A percentile compares a stretch with the other conserved stretches of the same genome.
These are phyloP conservation scores for Butyriboletus regius DNA, from an alignment of 1,284 basidiomycete genomes.

Conservation along the genomic window DNA sequence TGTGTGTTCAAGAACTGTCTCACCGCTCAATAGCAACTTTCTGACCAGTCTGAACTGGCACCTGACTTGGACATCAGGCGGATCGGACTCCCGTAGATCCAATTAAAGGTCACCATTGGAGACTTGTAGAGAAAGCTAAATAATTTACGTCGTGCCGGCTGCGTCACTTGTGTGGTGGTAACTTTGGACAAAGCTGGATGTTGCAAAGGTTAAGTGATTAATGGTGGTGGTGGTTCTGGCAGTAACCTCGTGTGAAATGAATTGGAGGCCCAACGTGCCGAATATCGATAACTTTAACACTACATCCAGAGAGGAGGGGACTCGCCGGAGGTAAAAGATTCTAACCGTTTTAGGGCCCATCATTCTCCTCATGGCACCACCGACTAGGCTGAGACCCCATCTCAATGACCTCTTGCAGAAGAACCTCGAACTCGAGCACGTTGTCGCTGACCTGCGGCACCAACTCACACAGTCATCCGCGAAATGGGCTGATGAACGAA, in stretches of 20 bases:
- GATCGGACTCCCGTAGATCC: not conserved
- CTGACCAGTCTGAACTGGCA: not conserved
- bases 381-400: constrained; percentile 23
- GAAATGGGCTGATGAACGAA: constrained; percentile 30
- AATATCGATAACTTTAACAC: not conserved
- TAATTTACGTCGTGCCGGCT: not conserved
- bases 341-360: not conserved
- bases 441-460: constrained; percentile 26
- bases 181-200: not conserved
- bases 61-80: not conserved
- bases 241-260: constrained; percentile 17
- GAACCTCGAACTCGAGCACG: constrained; percentile 27
- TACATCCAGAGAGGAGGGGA: not conserved
- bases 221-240: not conserved
- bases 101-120: not conserved
- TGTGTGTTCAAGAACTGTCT: not conserved
- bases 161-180: not conserved
- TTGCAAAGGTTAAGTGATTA: not conserved
- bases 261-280: not conserved
- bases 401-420: constrained; percentile 27
- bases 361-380: constrained; percentile 19
- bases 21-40: constrained; percentile 13
- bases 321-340: not conserved
- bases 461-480: constrained; percentile 28
- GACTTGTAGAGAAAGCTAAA: not conserved